phyloP scores from a whole-genome alignment of 2,329 filamentous ascomycete genomes.

The Colletotrichum noveboracense region DNA sequence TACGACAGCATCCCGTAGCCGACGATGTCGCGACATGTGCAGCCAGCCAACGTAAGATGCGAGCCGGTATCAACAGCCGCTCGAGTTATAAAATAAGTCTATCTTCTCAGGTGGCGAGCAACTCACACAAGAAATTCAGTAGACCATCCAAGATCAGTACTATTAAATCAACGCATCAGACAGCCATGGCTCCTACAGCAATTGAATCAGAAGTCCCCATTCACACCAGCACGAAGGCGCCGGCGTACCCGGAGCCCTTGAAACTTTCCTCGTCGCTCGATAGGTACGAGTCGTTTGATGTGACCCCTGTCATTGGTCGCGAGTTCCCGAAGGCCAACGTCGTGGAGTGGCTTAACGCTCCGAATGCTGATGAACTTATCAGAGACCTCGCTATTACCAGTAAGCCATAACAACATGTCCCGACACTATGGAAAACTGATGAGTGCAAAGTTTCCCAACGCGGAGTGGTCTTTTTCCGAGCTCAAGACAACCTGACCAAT shows the following conservation, averaged over 20 bases:
- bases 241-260: slow-evolving; percentile 26
- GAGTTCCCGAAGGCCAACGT: slow-evolving; percentile 58
- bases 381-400: slow-evolving; percentile 67
- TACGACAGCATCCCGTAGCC: neutral
- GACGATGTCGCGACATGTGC: neutral
- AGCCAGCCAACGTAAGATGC: neutral
- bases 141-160: neutral
- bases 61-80: neutral
- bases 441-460: slow-evolving; percentile 58
- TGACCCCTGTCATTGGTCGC: slow-evolving; percentile 60
- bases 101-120: neutral
- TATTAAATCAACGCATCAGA: neutral
- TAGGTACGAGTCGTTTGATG: slow-evolving; percentile 49
- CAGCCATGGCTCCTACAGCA: slow-evolving; percentile 19
- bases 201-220: slow-evolving; percentile 16
- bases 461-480: slow-evolving; percentile 69
- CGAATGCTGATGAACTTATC: slow-evolving; percentile 60
- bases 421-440: neutral
- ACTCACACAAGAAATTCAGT: too few species aligned
- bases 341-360: slow-evolving; percentile 57
- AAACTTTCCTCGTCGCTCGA: slow-evolving; percentile 44
- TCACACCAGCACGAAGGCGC: slow-evolving; percentile 2
- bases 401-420: slow-evolving; percentile 30
- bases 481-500: slow-evolving; percentile 61
- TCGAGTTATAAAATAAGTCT: neutral